Base-by-base conservation (phyloP, 768 basidiomycete species). In the Russula sp. region DNA sequence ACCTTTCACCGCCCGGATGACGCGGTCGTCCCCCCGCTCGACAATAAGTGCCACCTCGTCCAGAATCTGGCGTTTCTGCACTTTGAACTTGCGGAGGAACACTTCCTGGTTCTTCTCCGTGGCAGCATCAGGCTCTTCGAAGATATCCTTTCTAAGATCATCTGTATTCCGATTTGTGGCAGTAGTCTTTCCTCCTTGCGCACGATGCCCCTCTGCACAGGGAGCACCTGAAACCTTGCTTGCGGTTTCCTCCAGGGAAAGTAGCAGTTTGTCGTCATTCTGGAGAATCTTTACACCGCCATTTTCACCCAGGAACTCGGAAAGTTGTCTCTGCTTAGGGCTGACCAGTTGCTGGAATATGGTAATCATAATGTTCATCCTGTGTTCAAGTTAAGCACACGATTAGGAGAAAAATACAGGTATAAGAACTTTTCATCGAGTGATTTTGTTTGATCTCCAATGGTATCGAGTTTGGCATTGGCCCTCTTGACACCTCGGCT, bases 21-120 rank as follows among this genome's bases (percentile, higher is more conserved):
- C 54, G 0, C 68, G 63, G 9, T 64, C 61, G 6, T 63, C 48
- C 49, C 69, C 70, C 2, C 62, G 64, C 11, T 57, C 35, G n/a
- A 71, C 54, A 51, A 70, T 58, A 49, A 45, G 40, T 50, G 69
- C 49, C 51, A 66, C n/a, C 32, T 55, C 57, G 16, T 60, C 54
- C n/a, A 69, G 20, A 9, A 66, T 59, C 34, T 61, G 66, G 39
- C 47, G 57, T 53, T 60, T 65, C 61, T 59, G 66, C 18, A 66
- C 61, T 13, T 66, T 65, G 22, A 71, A 71, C 48, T 70, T 69
- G 22, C 69, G 68, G 35, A 49, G 56, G 55, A 71, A 71, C 5
- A 63, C 57, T 2, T 32, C 39, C 50, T 55, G 49, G 45, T 71
- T 70, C 56, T 62, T 67, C 50, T 65, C 57, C 16, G 65, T 61